A percentile compares a stretch with the other conserved stretches of the same genome.
Conservation (phyloP, 768 basidiomycete species). For the Mycena venus region DNA sequence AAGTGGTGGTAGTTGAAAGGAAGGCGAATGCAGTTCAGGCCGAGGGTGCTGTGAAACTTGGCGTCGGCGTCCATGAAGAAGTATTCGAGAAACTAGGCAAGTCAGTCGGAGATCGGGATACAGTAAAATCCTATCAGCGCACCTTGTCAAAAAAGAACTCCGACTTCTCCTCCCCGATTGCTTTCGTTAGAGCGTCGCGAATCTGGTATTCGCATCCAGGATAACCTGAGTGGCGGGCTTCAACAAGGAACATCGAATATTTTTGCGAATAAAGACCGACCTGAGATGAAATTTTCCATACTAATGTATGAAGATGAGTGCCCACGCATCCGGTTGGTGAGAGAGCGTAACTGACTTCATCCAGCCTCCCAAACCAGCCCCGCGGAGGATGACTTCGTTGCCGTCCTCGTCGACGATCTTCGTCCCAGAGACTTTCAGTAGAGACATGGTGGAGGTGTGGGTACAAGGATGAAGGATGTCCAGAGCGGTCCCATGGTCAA, state of each 20-base stretch:
- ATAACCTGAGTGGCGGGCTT: constrained; percentile 59
- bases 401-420: constrained; percentile 71
- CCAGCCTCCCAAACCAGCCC: constrained; percentile 88
- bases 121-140: constrained; percentile 4
- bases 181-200: constrained; percentile 72
- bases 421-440: constrained; percentile 69
- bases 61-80: constrained; percentile 87
- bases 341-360: constrained; percentile 75
- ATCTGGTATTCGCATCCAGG: constrained; percentile 88
- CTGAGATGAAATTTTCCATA: constrained; percentile 85
- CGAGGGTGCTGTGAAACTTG: constrained; percentile 81
- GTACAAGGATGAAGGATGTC: background rate
- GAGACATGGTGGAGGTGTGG: constrained; percentile 53
- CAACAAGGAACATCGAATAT: background rate
- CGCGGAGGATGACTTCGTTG: constrained; percentile 72
- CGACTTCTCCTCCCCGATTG: constrained; percentile 76
- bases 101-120: background rate
- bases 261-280: constrained; percentile 37
- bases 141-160: constrained; percentile 90
- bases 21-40: constrained; percentile 84
- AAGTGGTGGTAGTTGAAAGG: constrained; percentile 84
- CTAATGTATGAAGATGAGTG: constrained; percentile 45
- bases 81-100: constrained; percentile 79
- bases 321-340: background rate
- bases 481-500: background rate